These are phyloP conservation scores for Vigna nakashimae DNA, from an alignment of 306 rosid species.

Conservation along the genomic window DNA sequence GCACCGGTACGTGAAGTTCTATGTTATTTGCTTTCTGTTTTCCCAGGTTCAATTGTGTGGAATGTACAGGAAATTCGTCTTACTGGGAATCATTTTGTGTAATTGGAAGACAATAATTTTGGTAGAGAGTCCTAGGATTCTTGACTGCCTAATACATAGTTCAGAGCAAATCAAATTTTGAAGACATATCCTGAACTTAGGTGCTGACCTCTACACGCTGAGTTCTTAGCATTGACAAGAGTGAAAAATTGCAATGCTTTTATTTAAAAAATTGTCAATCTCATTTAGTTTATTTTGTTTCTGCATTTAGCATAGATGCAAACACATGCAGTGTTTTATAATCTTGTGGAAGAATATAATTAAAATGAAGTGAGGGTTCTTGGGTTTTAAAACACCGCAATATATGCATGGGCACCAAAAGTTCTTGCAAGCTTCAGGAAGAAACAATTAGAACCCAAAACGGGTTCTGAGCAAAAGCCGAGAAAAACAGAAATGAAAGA, in stretches of 20 bases:
- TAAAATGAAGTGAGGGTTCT: not conserved
- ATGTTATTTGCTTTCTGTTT: constrained; percentile 6
- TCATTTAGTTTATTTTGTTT: not conserved
- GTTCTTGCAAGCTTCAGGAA: not conserved
- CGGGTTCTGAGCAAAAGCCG: not conserved
- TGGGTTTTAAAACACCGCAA: constrained; percentile 7
- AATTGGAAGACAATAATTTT: not conserved
- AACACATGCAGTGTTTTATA: not conserved
- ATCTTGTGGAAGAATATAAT: constrained; percentile 4
- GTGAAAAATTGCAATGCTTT: constrained; percentile 21
- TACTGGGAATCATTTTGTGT: constrained; percentile 13
- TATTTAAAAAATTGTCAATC: not conserved
- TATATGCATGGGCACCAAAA: not conserved
- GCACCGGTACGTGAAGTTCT: constrained; percentile 81
- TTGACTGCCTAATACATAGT: constrained; percentile 6
- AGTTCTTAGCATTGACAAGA: constrained; percentile 11
- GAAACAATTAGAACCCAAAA: not conserved
- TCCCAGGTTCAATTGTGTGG: constrained; percentile 11
- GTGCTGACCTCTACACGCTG: not conserved
- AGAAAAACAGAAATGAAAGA: not conserved
- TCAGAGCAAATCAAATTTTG: not conserved
- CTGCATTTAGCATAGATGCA: not conserved
- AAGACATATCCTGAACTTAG: not conserved
- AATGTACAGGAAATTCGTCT: constrained; percentile 19
- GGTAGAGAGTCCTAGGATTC: not conserved